These are phyloP conservation scores for Alternaria gaisen DNA, from an alignment of 2,329 filamentous ascomycete genomes.

Conservation along the genomic window DNA sequence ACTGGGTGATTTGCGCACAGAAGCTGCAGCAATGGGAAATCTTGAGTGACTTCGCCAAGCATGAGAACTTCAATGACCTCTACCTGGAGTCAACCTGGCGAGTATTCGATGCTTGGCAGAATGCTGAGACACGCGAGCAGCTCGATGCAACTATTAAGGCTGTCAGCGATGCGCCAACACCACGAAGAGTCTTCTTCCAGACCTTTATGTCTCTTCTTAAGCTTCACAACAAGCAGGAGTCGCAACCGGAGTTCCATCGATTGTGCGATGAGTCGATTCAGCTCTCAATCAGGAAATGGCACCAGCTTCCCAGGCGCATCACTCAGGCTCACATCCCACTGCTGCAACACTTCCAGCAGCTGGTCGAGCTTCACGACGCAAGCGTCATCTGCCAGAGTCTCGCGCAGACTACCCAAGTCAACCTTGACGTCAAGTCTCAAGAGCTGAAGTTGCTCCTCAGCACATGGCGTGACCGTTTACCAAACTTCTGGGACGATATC, in stretches of 20 bases:
- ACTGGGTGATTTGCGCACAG: conserved; percentile 97
- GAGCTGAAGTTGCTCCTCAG: conserved; percentile 93
- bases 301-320: conserved; percentile 91
- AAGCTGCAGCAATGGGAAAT: conserved; percentile 99
- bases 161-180: conserved; percentile 96
- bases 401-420: conserved; percentile 80
- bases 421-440: conserved; percentile 92
- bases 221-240: conserved; percentile 88
- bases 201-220: conserved; percentile 97
- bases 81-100: conserved; percentile 96
- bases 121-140: conserved; percentile 83
- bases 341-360: conserved; percentile 95
- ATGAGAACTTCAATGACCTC: conserved; percentile 97
- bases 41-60: conserved; percentile 95
- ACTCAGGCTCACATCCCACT: conserved; percentile 96
- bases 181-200: conserved; percentile 94
- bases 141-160: conserved; percentile 94
- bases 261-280: conserved; percentile 98
- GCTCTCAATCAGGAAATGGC: conserved; percentile 96
- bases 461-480: conserved; percentile 93
- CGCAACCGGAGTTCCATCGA: conserved; percentile 80
- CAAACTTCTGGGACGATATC: conserved; percentile 99
- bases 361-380: conserved; percentile 96
- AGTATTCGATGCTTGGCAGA: conserved; percentile 94
- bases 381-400: conserved; percentile 95